Base-by-base conservation (phyloP, 352 stramenopile species). In the Hyaloperonospora arabidopsidis region DNA sequence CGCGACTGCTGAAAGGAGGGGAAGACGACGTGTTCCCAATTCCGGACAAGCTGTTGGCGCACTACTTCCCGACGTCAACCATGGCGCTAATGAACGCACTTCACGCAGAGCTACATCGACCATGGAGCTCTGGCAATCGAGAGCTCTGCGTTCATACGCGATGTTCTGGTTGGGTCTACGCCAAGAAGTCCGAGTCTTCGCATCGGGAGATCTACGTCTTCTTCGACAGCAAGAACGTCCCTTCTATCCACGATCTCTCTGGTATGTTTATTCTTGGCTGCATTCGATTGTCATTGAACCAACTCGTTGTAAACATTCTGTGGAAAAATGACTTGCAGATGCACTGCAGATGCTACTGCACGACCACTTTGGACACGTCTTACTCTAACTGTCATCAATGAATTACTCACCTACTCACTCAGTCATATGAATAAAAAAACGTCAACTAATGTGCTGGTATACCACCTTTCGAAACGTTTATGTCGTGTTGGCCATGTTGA, bases 111-210 rank as follows among this genome's bases (percentile, higher is more conserved):
- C 52, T 87, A 17, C 65, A 79, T 46, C 46, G 56, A 29, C 66
- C 49, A 17, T 51, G 46, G 0, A 61, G 54, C 35, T 40, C 40
- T 17, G 65, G 73, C 11, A 75, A 68, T 15, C 63, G 65, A 18
- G 77, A 87, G 36, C 54, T 81, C 28, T 77, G 74, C 47, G 59
- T 86, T 25, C 80, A 76, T 57, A 84, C 74, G 13, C 59, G 76
- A 7, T 58, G 75, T 29, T 65, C 74, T 47, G 77, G 77, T 10
- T 87, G 77, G 77, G 47, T 87, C 4, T 52, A 82, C 28, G 71
- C 64, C 32, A 81, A 79, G 41, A 76, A 72, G 38, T 76, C 72
- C 0, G 52, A 68, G 17, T 66, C 60, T 17, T 82, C 64, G 7
- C 54, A 66, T 25, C 74, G 77, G 35, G 74, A 81, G 61, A 57